Evolutionary conservation across 169 alveolate species (phyloP).

Genomic region (Eimeria praecox): DNA sequence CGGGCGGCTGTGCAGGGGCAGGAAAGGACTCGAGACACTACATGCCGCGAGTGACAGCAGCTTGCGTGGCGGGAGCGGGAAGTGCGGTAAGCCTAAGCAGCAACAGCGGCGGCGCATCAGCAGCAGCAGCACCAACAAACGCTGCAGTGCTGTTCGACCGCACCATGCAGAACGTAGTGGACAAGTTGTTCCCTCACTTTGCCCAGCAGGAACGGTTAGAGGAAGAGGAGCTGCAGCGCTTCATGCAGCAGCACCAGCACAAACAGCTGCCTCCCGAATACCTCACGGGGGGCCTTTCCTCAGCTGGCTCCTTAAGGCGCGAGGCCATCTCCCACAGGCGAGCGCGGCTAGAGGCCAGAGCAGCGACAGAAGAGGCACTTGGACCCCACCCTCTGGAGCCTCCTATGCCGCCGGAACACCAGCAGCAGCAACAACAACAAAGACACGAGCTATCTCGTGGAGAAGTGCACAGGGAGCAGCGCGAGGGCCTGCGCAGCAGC

Average conservation of each 20-base stretch:
- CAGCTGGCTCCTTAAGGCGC: conserved; percentile 18
- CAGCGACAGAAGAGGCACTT: conserved; percentile 40
- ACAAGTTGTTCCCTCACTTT: conserved; percentile 86
- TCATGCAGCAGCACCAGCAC: conserved; percentile 69
- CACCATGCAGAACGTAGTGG: conserved; percentile 85
- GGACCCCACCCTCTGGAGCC: conserved; percentile 48
- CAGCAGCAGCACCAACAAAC: conserved; percentile 57
- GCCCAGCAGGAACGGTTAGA: conserved; percentile 80
- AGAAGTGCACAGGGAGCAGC: background rate
- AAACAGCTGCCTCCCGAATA: conserved; percentile 64
- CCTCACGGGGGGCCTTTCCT: conserved; percentile 29
- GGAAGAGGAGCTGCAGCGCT: conserved; percentile 76
- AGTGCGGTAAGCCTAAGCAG: conserved; percentile 39
- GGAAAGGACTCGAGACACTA: conserved; percentile 65
- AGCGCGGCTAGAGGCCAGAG: conserved; percentile 59
- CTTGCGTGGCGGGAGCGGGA: conserved; percentile 66
- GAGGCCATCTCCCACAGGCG: conserved; percentile 56
- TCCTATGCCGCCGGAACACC: conserved; percentile 16
- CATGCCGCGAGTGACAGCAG: conserved; percentile 74
- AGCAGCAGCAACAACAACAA: conserved; percentile 9
- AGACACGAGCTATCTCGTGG: background rate
- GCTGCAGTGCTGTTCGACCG: conserved; percentile 84
- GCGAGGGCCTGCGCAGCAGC: conserved; percentile 56
- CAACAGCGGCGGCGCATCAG: conserved; percentile 42
- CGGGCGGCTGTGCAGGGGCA: conserved; percentile 34